A percentile compares a stretch with the other conserved stretches of the same genome.
Conservation (phyloP, 2,329 filamentous ascomycete species). For the Colletotrichum sp. region DNA sequence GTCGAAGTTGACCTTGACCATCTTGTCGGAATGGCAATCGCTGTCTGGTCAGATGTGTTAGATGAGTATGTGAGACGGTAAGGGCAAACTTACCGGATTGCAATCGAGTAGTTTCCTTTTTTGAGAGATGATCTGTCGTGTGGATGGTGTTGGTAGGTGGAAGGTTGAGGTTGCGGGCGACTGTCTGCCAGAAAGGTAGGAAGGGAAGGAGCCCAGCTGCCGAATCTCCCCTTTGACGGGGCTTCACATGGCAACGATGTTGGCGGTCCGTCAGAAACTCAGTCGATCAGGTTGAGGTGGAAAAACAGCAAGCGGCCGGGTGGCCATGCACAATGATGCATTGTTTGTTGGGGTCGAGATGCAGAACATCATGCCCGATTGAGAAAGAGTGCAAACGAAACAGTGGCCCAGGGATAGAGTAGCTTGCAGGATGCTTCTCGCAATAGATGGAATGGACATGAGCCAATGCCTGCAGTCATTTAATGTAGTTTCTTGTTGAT, state of each 20-base stretch:
- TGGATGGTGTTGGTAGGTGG: background rate
- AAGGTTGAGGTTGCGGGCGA: background rate
- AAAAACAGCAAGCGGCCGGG: background rate
- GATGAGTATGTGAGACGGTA: background rate
- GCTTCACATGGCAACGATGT: background rate
- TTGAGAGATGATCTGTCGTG: background rate
- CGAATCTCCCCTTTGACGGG: background rate
- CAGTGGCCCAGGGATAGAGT: background rate
- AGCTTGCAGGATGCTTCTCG: background rate
- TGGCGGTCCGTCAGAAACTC: background rate
- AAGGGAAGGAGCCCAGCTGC: background rate
- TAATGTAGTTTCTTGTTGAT: background rate
- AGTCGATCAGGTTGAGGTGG: background rate
- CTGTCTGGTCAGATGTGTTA: background rate
- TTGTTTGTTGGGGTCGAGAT: background rate
- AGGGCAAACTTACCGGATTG: background rate
- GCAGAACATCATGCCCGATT: background rate
- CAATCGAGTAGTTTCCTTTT: background rate
- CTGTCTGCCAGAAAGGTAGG: background rate
- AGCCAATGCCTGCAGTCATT: background rate
- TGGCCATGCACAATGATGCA: background rate
- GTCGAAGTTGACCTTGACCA: background rate
- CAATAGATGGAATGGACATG: background rate
- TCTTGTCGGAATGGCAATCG: background rate
- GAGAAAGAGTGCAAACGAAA: background rate